Base-by-base conservation (phyloP, 1,284 basidiomycete species). In the Boletus semigastroideus region DNA sequence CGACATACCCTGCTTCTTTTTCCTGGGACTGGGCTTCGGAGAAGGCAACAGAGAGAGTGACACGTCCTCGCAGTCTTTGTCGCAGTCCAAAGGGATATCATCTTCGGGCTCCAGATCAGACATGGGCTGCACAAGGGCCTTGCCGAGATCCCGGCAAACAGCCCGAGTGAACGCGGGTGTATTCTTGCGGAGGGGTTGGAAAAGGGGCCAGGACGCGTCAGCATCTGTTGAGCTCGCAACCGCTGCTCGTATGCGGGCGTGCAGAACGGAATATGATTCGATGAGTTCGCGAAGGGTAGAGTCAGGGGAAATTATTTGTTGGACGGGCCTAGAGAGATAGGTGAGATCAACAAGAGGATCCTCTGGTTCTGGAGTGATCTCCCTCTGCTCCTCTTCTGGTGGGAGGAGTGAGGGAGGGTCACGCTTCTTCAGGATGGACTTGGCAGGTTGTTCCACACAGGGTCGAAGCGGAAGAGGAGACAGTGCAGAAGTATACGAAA, bases 261-360 rank as follows among this genome's bases (percentile, higher is more conserved):
- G 75, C 25, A 91, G 78, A 27, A 87, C 64, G 25, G 79, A 83
- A 67, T 91, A 90, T 0, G 84, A 86, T 60, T 87, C 83, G 51
- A 86, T 85, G 48, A 87, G 75, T 46, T 84, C 79, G 42, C 73
- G 72, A 41, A 83, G 67, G 25, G 76, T 70, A 42, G 76, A 68
- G 42, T 75, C 72, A 0, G 70, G 56, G 5, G 78, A 73, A 17
- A 86, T 66, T 42, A 91, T 83, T 42, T 72, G 77, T 5, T 77
- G 68, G 2, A 90, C 76, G 4, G 86, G 83, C 27, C 75, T 72
- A 17, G 76, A 75, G 25, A 91, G 78, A 60, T 89, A 91, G 25
- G 71, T 65, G 10, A 83, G 67, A 60, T 89, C 75, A 11, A 74
- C 73, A n/a, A 87, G 73, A 10, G 86, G 84, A 60, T 84, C 80